Evolutionary conservation across 208 protist species (phyloP).

Genomic region (Crithidia brevicula): DNA sequence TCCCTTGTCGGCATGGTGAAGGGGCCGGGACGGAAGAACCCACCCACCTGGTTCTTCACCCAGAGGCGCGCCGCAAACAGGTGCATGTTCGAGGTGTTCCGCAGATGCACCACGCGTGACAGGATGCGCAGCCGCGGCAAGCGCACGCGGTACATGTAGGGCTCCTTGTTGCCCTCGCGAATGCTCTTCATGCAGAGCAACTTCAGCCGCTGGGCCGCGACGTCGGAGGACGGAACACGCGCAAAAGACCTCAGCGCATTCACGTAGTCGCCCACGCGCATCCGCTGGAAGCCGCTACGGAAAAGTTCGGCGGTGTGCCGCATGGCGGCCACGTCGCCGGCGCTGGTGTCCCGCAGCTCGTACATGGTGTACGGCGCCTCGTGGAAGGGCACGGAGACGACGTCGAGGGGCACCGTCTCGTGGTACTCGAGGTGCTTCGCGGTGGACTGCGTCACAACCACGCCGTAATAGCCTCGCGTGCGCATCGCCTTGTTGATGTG

Average conservation of each 20-base stretch:
- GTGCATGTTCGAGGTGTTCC: background rate
- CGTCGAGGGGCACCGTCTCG: slow-evolving; percentile 43
- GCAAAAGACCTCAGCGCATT: slow-evolving; percentile 39
- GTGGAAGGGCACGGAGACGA: slow-evolving; percentile 27
- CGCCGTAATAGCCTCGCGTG: slow-evolving; percentile 16
- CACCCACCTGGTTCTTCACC: slow-evolving; percentile 1
- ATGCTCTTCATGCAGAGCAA: slow-evolving; percentile 39
- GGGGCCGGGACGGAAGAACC: slow-evolving; percentile 13
- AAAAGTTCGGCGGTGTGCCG: slow-evolving; percentile 35
- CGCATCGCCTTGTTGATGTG: slow-evolving; percentile 3
- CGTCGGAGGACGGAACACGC: slow-evolving; percentile 29
- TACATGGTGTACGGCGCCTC: slow-evolving; percentile 42
- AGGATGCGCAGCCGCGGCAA: slow-evolving; percentile 18
- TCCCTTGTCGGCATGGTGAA: background rate
- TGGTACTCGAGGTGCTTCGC: slow-evolving; percentile 42
- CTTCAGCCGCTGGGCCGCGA: slow-evolving; percentile 31
- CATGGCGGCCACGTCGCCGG: slow-evolving; percentile 4
- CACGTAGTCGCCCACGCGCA: slow-evolving; percentile 50
- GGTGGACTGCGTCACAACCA: slow-evolving; percentile 48
- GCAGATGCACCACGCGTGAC: slow-evolving; percentile 3
- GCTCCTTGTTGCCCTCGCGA: slow-evolving; percentile 20
- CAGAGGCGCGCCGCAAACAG: slow-evolving; percentile 7
- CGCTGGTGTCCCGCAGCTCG: slow-evolving; percentile 40
- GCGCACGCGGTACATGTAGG: background rate
- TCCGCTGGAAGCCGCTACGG: slow-evolving; percentile 60